Evolutionary conservation across 139 green algal species (phyloP).

Genomic region (Ettlia oleoabundans): DNA sequence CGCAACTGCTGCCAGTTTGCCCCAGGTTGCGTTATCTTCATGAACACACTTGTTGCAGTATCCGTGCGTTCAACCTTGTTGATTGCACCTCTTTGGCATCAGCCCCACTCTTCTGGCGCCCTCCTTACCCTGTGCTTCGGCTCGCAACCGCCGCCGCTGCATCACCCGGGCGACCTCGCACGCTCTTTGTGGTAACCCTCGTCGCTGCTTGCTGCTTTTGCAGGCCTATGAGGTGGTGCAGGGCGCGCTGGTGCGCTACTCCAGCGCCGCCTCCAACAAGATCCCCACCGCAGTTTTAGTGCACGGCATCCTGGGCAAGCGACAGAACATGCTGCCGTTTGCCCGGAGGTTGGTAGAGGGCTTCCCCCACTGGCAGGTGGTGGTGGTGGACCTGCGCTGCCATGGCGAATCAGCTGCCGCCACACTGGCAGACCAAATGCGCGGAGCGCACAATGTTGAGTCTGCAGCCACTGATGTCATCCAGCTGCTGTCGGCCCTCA

Average conservation of each 20-base stretch:
- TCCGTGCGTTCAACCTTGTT: too few species aligned
- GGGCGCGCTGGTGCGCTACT: slow-evolving; percentile 59
- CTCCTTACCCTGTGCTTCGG: too few species aligned
- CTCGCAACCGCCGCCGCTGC: too few species aligned
- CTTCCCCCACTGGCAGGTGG: slow-evolving; percentile 62
- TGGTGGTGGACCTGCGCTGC: slow-evolving; percentile 93
- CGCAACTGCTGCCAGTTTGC: too few species aligned
- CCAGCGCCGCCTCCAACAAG: neutral
- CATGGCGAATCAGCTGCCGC: slow-evolving; percentile 83
- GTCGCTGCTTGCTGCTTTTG: neutral
- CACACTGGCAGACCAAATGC: slow-evolving; percentile 11
- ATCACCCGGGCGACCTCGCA: too few species aligned
- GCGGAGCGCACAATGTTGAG: slow-evolving; percentile 66
- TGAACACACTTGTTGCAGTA: too few species aligned
- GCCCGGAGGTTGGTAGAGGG: slow-evolving; percentile 76
- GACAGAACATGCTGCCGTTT: slow-evolving; percentile 86
- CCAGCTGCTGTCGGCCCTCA: slow-evolving; percentile 74
- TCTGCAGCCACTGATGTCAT: slow-evolving; percentile 78
- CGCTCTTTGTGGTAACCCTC: neutral
- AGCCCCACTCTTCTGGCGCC: too few species aligned
- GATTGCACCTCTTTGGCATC: too few species aligned
- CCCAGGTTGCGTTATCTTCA: too few species aligned
- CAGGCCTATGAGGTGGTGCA: slow-evolving; percentile 68
- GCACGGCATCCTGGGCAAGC: slow-evolving; percentile 92
- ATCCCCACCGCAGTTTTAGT: slow-evolving; percentile 92